These are phyloP conservation scores for Fomitopsis betulina DNA, from an alignment of 1,284 basidiomycete genomes.

Conservation along the genomic window DNA sequence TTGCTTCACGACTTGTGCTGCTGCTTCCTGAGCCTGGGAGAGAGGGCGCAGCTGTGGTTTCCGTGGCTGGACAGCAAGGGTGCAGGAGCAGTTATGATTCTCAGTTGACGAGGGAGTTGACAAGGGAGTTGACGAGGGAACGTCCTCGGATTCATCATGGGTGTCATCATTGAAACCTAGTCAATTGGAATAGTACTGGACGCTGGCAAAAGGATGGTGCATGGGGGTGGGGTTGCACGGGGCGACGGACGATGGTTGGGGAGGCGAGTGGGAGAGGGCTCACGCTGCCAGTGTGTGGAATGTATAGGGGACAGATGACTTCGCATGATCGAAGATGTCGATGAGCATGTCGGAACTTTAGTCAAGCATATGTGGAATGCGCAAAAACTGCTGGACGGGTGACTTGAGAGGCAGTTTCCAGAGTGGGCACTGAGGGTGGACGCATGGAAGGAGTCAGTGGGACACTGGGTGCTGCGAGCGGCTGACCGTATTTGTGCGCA, in stretches of 20 bases:
- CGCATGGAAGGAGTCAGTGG: neutral
- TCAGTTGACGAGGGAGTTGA: too few species aligned
- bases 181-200: conserved; percentile 6
- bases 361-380: neutral
- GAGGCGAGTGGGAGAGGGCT: neutral
- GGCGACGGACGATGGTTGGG: neutral
- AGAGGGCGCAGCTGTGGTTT: neutral
- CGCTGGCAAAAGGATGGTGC: conserved; percentile 17
- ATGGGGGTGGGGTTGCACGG: conserved; percentile 2
- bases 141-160: conserved; percentile 1
- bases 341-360: too few species aligned
- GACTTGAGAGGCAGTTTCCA: neutral
- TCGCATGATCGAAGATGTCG: neutral
- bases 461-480: neutral
- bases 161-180: conserved; percentile 8
- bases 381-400: too few species aligned
- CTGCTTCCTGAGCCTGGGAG: conserved; percentile 10
- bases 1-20: conserved; percentile 20
- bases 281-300: neutral
- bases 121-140: too few species aligned
- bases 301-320: neutral
- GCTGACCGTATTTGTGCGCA: too few species aligned
- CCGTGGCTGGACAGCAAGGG: neutral
- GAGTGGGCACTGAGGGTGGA: too few species aligned
- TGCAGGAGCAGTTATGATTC: neutral